Conservation (phyloP, 2,329 filamentous ascomycete species). For the Chaetomiaceae sp. region DNA sequence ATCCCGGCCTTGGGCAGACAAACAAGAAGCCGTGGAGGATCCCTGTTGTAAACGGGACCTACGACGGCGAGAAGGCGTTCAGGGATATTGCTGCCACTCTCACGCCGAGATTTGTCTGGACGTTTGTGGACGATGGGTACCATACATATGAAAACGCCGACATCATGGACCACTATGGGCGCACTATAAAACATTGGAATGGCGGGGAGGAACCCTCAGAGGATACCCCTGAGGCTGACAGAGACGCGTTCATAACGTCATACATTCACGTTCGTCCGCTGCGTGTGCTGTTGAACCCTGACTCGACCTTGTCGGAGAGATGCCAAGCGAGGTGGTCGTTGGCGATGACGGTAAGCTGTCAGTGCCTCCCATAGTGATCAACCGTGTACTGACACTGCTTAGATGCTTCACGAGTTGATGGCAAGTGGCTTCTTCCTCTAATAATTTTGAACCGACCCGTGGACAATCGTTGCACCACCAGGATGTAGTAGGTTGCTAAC, state of each 20-base stretch:
- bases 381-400: neutral
- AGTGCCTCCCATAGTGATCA: too few relatives aligned
- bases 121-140: slow-evolving; percentile 6
- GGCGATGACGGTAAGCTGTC: neutral
- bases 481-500: too few relatives aligned
- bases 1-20: neutral
- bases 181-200: neutral
- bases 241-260: neutral
- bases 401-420: slow-evolving; percentile 11
- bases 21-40: slow-evolving; percentile 1
- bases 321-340: slow-evolving; percentile 2
- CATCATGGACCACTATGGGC: neutral
- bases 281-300: slow-evolving; percentile 7
- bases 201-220: neutral
- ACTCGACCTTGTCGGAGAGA: slow-evolving; percentile 7
- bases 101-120: neutral
- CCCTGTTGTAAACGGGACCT: neutral
- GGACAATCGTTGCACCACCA: too few relatives aligned
- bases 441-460: too few relatives aligned
- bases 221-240: neutral
- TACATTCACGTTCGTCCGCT: slow-evolving; percentile 4
- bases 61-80: neutral
- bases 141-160: neutral
- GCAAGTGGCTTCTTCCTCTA: neutral
- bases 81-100: neutral